Evolutionary conservation across 2,329 filamentous ascomycete species (phyloP), one percentile per base, ranked within the genome.

Genomic region (Xylaria sp.): DNA sequence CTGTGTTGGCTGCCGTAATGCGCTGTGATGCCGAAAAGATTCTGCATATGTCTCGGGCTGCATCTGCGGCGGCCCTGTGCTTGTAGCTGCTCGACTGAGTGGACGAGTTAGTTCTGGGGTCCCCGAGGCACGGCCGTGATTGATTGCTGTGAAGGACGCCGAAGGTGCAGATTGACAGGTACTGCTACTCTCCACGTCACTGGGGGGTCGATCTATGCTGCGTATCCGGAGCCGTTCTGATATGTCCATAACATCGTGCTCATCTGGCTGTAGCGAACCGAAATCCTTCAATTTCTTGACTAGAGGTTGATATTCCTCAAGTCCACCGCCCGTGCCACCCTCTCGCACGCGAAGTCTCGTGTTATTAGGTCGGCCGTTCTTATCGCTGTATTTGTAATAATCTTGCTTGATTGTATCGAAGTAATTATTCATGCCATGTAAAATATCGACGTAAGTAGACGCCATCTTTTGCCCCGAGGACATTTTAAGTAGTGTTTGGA

Each of bases 381-480:
- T 72, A 19, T 74, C 67, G 17, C 76, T 71, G 64, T 79, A 77
- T 72, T 65, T 74, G 34, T 76, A 74, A 68, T 84, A 86, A 67
- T 89, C 85, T 34, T 80, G 79, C 73, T 84, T 86, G 68, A 88
- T 83, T 1, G 76, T 79, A 1, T 80, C 75, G 70, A 87, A 89
- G 72, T 86, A 89, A 3, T 77, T 75, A 70, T 87, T 82, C 81
- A 88, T 85, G 17, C 84, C 82, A 32, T 80, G 79, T 64, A 90
- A 83, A 7, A 87, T 85, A 55, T 78, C 80, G 64, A 85, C 82
- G 76, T 88, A 90, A 2, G 84, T 85, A 34, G 82, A 81, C 1
- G 87, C 87, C 85, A 89, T 88, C 63, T 84, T 83, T 51, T 89
- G 78, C 74, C 83, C 83, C 2, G 78, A 77, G 0, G 83, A 81